These are phyloP conservation scores for Artemisia annua DNA, from an alignment of 129 eudicot species.

Conservation along the genomic window DNA sequence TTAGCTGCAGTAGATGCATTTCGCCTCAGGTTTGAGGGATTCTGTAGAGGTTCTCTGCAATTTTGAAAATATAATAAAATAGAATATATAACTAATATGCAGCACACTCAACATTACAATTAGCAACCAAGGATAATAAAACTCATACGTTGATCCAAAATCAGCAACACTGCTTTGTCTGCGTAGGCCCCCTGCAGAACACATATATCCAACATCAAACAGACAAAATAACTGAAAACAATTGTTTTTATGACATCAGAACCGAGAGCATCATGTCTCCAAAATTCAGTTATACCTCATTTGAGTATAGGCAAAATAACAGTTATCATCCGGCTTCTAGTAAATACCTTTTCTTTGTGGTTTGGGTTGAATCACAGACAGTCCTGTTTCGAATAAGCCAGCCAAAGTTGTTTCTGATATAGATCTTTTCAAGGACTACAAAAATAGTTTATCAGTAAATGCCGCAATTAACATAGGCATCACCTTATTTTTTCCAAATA, in stretches of 20 bases:
- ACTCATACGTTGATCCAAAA: conserved; percentile 56
- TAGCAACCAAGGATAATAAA: neutral
- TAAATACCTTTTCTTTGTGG: conserved; percentile 60
- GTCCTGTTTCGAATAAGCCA: conserved; percentile 62
- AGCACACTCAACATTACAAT: conserved; percentile 6
- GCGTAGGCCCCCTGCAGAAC: conserved; percentile 62
- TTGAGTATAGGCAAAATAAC: too few relatives aligned
- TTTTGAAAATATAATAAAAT: conserved; percentile 3
- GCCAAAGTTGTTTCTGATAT: conserved; percentile 70
- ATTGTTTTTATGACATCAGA: too few relatives aligned
- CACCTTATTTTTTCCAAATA: neutral
- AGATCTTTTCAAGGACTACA: conserved; percentile 70
- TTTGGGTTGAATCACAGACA: conserved; percentile 59
- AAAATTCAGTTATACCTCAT: too few relatives aligned
- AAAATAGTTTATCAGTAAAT: conserved; percentile 30
- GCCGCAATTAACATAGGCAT: conserved; percentile 13
- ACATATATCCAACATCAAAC: conserved; percentile 14
- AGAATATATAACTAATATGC: neutral
- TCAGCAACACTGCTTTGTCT: conserved; percentile 86
- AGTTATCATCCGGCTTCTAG: neutral
- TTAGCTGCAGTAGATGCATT: conserved; percentile 78
- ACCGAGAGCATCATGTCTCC: too few relatives aligned
- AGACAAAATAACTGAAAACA: neutral
- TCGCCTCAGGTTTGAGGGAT: conserved; percentile 63
- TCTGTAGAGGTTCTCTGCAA: conserved; percentile 51